Evolutionary conservation across 495 filamentous ascomycete genomes (phyloP).

Genomic region (Tuber magnatum): DNA sequence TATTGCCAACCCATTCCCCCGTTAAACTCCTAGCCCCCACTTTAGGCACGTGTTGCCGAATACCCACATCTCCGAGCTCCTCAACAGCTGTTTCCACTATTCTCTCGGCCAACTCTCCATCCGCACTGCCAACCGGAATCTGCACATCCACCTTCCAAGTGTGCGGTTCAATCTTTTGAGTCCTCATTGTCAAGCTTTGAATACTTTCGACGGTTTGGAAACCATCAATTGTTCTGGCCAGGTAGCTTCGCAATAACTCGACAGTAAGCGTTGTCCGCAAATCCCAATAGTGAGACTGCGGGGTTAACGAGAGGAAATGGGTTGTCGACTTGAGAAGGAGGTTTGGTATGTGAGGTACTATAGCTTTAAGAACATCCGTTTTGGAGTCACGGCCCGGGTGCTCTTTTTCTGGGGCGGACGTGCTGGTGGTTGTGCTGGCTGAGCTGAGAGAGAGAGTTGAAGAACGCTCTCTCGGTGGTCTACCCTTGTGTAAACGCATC

Average conservation of each 20-base stretch:
- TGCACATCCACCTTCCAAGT: slow-evolving; percentile 71
- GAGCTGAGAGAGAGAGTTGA: not conserved
- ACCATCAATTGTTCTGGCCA: slow-evolving; percentile 37
- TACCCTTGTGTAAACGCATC: not conserved
- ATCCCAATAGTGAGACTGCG: slow-evolving; percentile 66
- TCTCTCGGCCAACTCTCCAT: slow-evolving; percentile 53
- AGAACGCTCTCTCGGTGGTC: not conserved
- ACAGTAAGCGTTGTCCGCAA: slow-evolving; percentile 68
- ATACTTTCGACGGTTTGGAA: slow-evolving; percentile 51
- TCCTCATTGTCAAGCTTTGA: slow-evolving; percentile 57
- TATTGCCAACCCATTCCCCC: slow-evolving; percentile 82
- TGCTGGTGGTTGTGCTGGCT: slow-evolving; percentile 6
- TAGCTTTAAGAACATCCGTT: slow-evolving; percentile 14
- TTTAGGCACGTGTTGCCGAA: slow-evolving; percentile 50
- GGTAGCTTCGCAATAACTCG: slow-evolving; percentile 59
- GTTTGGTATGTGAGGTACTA: slow-evolving; percentile 29
- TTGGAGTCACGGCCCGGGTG: not conserved
- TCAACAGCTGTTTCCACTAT: slow-evolving; percentile 56
- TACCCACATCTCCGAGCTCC: slow-evolving; percentile 43
- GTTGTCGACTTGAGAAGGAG: slow-evolving; percentile 25
- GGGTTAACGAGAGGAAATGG: slow-evolving; percentile 60
- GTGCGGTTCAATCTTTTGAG: slow-evolving; percentile 64
- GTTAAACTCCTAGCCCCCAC: slow-evolving; percentile 47
- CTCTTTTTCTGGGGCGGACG: slow-evolving; percentile 16
- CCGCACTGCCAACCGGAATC: slow-evolving; percentile 46